These are phyloP conservation scores for Candida dendrica DNA, from an alignment of 805 yeast species.

Conservation along the genomic window DNA sequence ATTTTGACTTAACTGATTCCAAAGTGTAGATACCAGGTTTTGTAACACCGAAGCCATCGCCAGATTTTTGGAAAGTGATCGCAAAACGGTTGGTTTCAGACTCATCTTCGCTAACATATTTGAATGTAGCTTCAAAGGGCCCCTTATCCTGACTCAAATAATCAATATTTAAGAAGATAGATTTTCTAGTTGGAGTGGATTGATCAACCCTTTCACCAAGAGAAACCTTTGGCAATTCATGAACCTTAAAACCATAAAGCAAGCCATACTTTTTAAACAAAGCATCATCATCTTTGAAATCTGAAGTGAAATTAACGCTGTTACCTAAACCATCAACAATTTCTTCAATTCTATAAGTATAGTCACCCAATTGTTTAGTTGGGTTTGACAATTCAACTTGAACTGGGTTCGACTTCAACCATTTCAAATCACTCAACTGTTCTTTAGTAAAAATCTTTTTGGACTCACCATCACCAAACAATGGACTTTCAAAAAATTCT, in stretches of 20 bases:
- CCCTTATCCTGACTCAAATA: constrained; percentile 19
- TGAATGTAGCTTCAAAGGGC: constrained; percentile 29
- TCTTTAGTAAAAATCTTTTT: constrained; percentile 20
- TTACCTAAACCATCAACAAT: constrained; percentile 67
- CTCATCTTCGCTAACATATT: constrained; percentile 22
- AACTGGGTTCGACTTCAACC: constrained; percentile 37
- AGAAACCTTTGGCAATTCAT: constrained; percentile 46
- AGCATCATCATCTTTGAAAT: constrained; percentile 20
- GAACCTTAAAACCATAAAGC: constrained; percentile 40
- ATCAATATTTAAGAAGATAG: constrained; percentile 26
- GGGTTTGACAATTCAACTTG: constrained; percentile 36
- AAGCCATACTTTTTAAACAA: constrained; percentile 27
- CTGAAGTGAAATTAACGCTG: constrained; percentile 31
- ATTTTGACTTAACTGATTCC: constrained; percentile 44
- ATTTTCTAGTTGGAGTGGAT: constrained; percentile 30
- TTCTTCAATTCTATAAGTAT: constrained; percentile 48
- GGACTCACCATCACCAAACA: constrained; percentile 26
- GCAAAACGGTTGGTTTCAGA: constrained; percentile 12
- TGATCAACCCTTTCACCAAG: constrained; percentile 33
- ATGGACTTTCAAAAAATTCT: constrained; percentile 43
- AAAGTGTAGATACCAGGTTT: constrained; percentile 65
- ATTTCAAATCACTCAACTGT: constrained; percentile 32
- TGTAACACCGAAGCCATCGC: constrained; percentile 31
- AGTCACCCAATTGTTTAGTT: constrained; percentile 40
- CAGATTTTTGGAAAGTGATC: constrained; percentile 20